Evolutionary conservation across 129 eudicot species (phyloP).

Genomic region (Flaveria robusta): DNA sequence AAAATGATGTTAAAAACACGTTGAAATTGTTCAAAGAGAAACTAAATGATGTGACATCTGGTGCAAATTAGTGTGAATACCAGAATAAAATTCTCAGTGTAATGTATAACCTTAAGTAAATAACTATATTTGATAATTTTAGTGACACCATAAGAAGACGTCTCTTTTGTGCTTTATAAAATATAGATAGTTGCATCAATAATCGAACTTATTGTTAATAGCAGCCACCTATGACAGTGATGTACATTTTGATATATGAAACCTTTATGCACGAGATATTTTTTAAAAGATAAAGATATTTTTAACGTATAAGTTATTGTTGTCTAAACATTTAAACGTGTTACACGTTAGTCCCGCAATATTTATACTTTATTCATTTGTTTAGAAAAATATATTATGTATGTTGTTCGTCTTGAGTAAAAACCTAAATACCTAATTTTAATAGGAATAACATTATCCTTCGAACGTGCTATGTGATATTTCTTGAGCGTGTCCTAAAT

Average conservation of each 20-base stretch:
- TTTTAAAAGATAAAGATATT: neutral
- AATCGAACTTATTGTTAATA: neutral
- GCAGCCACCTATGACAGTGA: conserved; percentile 3
- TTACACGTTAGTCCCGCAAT: neutral
- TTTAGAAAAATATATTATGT: neutral
- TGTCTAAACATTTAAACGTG: neutral
- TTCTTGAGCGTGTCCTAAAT: no score
- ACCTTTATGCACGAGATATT: neutral
- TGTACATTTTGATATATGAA: neutral
- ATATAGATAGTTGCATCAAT: neutral
- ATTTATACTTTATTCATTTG: neutral
- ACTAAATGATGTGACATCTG: neutral
- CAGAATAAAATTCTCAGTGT: neutral
- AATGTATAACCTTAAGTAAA: neutral
- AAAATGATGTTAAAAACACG: conserved; percentile 3
- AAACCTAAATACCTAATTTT: no score
- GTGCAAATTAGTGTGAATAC: neutral
- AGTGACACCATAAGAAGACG: no score
- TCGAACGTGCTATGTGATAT: no score
- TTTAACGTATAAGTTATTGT: neutral
- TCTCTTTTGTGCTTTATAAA: neutral
- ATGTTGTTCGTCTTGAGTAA: neutral
- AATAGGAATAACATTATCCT: no score
- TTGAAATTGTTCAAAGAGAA: neutral
- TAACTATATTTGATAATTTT: no score